Evolutionary conservation across 2,329 filamentous ascomycete species (phyloP), one percentile per base, ranked within the genome.

Genomic region (Elsinoe batatas): DNA sequence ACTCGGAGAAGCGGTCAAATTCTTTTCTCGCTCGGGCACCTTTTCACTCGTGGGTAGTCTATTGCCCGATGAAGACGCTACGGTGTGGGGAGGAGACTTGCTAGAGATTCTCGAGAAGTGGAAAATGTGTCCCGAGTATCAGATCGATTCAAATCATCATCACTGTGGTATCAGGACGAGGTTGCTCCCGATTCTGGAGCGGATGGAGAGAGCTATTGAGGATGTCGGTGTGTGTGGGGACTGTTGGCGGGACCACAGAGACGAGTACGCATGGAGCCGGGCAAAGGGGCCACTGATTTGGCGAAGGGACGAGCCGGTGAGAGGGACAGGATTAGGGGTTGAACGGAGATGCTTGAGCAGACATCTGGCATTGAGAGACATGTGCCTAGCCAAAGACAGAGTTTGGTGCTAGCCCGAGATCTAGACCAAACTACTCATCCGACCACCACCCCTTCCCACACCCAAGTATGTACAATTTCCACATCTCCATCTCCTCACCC

Each of bases 1-100:
- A 68, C 78, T 91, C 1, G 87, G 86, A 18, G 85, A 90, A 69
- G 87, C 87, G 76, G 70, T 88, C 60, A 82, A 82, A 61, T 90
- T 90, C 68, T 78, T 90, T 35, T 71, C 75, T 12, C 76, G 77
- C 60, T 81, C 81, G 60, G 76, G 78, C 26, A 78, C 87, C 0
- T 64, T 88, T 3, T 79, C 76, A 36, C 69, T 88, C 1, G 68
- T 72, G 58, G 69, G 72, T 22, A 71, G 68, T 18, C 69, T 78
- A 12, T 69, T 63, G 7, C 40, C 54, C 57, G 67, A 69, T 46
- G 63, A 62, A 5, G 67, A 67, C 10, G 69, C 72, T 2, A 64
- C 79, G 5, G 73, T 71, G 3, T 81, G 83, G 20, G 71, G 74
- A 30, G 75, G 82, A n/a, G 82, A 87, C 58, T 71, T 88, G 2